Evolutionary conservation across 192 early-diverging fungal genomes (phyloP), one percentile per base, ranked within the genome.

Genomic region (Spizellomyces sp.): DNA sequence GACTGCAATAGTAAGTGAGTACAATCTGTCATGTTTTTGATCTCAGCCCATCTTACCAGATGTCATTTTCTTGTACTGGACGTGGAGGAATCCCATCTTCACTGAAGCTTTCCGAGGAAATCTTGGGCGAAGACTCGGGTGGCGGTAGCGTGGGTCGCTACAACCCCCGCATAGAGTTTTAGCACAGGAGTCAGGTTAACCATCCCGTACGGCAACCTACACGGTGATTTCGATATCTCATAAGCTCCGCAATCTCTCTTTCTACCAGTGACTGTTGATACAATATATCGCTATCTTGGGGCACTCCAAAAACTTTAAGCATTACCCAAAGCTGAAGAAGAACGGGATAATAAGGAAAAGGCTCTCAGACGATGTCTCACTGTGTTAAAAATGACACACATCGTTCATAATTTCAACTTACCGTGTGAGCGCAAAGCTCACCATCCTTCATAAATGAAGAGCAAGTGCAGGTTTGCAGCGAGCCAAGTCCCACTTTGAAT

Each of bases 261-360:
- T 84, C 83, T 9, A 84, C 74, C 12, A 84, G 60, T 4, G 74
- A 71, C 22, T 66, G 44, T 63, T 84, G 83, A 52, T 67, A 81
- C n/a, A 84, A 55, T 2, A 80, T 60, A 19, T 81, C 80, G 55
- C 65, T 79, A 6, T 73, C 69, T n/a, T 21, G 8, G 12, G 60
- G 41, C 4, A 81, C 72, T 19, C 75, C 70, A 54, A 81, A 84
- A 17, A 84, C 65, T 61, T 81, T 84, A 43, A 81, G 59, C 80
- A 84, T 75, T 7, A 84, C 70, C 83, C 83, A 84, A 9, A 81
- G 64, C 83, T 84, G 55, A 42, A 36, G n/a, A 44, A n/a, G 67
- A 66, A 36, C 10, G 21, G 46, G 52, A 60, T 17, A 14, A 44
- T 8, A 55, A 36, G 60, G 48, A 19, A 50, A 54, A 52, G 65